phyloP scores from a whole-genome alignment of 306 rosid species.

The Prunus dulcis region DNA sequence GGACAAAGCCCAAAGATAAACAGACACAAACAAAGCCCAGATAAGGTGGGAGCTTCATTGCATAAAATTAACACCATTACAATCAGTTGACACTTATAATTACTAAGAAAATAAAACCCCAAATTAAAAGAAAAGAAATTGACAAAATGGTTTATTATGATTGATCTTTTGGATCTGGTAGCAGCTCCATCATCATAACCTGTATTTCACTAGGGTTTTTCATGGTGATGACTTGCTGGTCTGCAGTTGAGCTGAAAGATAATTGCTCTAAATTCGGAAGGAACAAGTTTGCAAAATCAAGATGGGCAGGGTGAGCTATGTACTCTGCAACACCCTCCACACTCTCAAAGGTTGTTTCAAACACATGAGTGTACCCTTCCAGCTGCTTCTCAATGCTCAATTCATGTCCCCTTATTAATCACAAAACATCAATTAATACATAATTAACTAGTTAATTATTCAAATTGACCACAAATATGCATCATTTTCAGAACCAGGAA shows the following conservation, averaged over 20 bases:
- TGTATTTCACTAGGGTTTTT: background rate
- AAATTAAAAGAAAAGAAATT: background rate
- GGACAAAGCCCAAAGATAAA: too few species aligned
- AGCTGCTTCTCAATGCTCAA: constrained; percentile 66
- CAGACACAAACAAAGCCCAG: too few species aligned
- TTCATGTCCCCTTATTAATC: constrained; percentile 56
- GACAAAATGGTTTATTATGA: background rate
- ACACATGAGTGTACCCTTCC: constrained; percentile 76
- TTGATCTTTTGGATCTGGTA: background rate
- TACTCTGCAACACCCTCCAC: constrained; percentile 69
- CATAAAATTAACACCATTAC: background rate
- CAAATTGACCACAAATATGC: too few species aligned
- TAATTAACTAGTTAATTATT: too few species aligned
- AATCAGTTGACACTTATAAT: background rate
- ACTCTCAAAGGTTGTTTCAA: constrained; percentile 76
- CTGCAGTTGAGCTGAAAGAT: background rate
- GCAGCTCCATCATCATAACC: background rate
- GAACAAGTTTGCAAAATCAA: constrained; percentile 49
- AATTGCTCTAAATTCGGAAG: constrained; percentile 23
- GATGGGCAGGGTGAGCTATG: constrained; percentile 58
- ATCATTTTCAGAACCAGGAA: too few species aligned
- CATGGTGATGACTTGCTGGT: background rate
- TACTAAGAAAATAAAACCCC: background rate
- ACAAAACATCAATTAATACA: background rate
- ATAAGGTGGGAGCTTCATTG: too few species aligned